These are phyloP conservation scores for Phytophthora pinifolia DNA, from an alignment of 352 stramenopile species.

Conservation along the genomic window DNA sequence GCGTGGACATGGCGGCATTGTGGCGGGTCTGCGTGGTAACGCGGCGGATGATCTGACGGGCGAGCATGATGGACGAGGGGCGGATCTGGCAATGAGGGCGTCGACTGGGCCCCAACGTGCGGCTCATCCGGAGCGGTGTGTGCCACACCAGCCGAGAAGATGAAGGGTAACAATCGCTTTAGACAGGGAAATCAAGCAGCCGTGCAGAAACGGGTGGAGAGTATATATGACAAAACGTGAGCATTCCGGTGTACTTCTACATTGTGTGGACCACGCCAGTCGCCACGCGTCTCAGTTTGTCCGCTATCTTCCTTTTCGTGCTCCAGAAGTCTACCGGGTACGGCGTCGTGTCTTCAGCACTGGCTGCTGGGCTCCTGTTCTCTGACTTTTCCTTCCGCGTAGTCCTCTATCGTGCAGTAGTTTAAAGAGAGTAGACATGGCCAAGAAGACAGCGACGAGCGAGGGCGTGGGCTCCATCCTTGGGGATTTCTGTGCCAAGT, in stretches of 20 bases:
- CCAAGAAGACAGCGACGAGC: constrained; percentile 35
- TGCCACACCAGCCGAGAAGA: too few relatives aligned
- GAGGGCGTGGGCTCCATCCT: constrained; percentile 53
- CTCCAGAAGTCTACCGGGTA: too few relatives aligned
- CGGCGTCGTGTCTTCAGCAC: too few relatives aligned
- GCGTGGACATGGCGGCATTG: constrained; percentile 55
- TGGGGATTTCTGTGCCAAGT: constrained; percentile 66
- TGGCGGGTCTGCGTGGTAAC: constrained; percentile 36
- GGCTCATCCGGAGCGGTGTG: too few relatives aligned
- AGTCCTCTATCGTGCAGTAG: constrained; percentile 10
- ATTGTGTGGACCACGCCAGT: too few relatives aligned
- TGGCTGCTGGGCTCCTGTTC: too few relatives aligned
- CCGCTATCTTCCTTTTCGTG: too few relatives aligned
- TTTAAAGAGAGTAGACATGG: constrained; percentile 17
- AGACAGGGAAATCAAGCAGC: neutral
- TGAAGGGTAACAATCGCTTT: neutral
- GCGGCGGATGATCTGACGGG: constrained; percentile 55
- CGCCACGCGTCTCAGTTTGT: too few relatives aligned
- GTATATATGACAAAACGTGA: too few relatives aligned
- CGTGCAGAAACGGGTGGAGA: too few relatives aligned
- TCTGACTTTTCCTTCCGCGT: constrained; percentile 1
- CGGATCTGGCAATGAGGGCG: constrained; percentile 29
- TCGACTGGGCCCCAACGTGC: neutral
- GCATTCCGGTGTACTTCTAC: too few relatives aligned
- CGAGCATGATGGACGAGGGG: constrained; percentile 29